Conservation (phyloP, 2,329 filamentous ascomycete species). For the Aspergillus sp. region DNA sequence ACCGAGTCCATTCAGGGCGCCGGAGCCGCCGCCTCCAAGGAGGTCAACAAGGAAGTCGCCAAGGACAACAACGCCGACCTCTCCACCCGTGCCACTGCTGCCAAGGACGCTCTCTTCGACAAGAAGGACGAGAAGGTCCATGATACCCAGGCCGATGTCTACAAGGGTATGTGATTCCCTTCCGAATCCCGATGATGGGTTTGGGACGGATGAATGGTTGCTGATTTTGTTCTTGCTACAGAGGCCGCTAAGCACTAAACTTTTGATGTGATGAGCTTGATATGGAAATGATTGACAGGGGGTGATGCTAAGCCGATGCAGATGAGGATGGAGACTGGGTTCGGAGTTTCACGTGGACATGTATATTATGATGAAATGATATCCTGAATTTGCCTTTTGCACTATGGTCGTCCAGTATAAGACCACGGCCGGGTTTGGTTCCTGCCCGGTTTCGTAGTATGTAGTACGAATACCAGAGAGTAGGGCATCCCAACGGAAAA, state of each 20-base stretch:
- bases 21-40: conserved; percentile 4
- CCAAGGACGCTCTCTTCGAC: conserved; percentile 10
- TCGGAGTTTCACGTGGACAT: no score
- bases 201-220: background rate
- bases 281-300: background rate
- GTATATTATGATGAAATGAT: background rate
- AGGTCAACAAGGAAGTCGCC: conserved; percentile 11
- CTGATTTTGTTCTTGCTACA: background rate
- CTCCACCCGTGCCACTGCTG: conserved; percentile 2
- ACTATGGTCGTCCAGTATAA: no score
- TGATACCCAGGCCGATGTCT: conserved; percentile 1
- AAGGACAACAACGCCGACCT: conserved; percentile 5
- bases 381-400: background rate
- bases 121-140: conserved; percentile 8
- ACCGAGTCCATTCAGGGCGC: conserved; percentile 5
- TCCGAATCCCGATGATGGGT: background rate
- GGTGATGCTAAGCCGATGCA: no score
- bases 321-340: no score
- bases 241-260: background rate
- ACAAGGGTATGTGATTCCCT: background rate
- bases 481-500: no score
- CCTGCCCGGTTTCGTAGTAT: no score
- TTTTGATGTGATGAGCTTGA: background rate
- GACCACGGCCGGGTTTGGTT: no score
- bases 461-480: no score